phyloP scores from a whole-genome alignment of 192 early-diverging fungal species.

The Nowakowskiella sp. region DNA sequence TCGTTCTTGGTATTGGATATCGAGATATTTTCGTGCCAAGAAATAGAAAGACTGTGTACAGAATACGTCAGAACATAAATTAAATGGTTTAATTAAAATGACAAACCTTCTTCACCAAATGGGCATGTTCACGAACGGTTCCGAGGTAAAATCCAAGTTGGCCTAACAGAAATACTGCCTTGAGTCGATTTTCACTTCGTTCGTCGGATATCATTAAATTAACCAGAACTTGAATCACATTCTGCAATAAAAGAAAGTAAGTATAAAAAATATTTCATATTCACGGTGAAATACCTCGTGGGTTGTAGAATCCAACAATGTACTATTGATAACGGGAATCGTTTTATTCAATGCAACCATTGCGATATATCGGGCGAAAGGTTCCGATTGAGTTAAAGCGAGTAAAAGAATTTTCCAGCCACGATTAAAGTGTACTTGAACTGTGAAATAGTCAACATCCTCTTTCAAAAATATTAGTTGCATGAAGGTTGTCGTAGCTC shows the following conservation, averaged over 20 bases:
- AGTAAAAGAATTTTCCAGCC: slow-evolving; percentile 49
- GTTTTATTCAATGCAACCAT: slow-evolving; percentile 39
- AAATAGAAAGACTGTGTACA: slow-evolving; percentile 37
- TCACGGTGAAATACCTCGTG: slow-evolving; percentile 19
- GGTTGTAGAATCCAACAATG: slow-evolving; percentile 40
- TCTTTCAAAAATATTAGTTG: slow-evolving; percentile 13
- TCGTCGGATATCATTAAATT: slow-evolving; percentile 45
- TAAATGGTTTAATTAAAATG: slow-evolving; percentile 8
- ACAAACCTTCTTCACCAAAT: slow-evolving; percentile 28
- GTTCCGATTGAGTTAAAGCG: slow-evolving; percentile 44
- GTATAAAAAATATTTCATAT: slow-evolving; percentile 4
- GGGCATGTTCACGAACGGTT: slow-evolving; percentile 35
- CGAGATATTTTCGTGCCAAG: slow-evolving; percentile 30
- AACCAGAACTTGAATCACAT: slow-evolving; percentile 28
- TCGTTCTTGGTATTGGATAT: slow-evolving; percentile 38
- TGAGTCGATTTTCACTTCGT: slow-evolving; percentile 40
- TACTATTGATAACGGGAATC: slow-evolving; percentile 42
- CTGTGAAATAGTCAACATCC: slow-evolving; percentile 41
- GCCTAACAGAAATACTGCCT: slow-evolving; percentile 43
- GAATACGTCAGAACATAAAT: no score
- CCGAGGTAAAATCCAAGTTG: slow-evolving; percentile 37
- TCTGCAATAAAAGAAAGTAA: slow-evolving; percentile 9
- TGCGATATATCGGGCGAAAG: slow-evolving; percentile 40
- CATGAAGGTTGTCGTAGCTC: no score
- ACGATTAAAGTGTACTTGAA: slow-evolving; percentile 46